phyloP scores from a whole-genome alignment of 2,329 filamentous ascomycete species.

The Monilinia fructigena region DNA sequence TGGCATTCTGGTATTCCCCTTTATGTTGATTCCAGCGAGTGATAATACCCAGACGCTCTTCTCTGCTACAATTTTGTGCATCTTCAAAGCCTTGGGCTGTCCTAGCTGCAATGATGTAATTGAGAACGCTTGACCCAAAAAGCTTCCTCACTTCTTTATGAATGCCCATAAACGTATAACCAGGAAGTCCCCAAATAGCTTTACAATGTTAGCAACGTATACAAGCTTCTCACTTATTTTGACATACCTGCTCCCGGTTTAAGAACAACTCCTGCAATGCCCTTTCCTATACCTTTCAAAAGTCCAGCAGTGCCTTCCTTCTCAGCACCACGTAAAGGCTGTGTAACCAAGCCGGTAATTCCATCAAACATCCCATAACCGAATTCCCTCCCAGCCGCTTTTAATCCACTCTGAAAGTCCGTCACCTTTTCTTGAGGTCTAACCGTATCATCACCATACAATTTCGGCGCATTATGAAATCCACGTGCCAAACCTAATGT shows the following conservation, averaged over 20 bases:
- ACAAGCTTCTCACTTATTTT: not conserved
- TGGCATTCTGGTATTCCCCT: constrained; percentile 42
- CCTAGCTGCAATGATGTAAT: constrained; percentile 76
- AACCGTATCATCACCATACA: constrained; percentile 83
- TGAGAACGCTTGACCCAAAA: constrained; percentile 69
- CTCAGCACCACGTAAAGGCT: constrained; percentile 68
- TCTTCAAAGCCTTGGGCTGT: constrained; percentile 74
- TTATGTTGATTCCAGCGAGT: constrained; percentile 49
- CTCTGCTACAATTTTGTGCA: constrained; percentile 50
- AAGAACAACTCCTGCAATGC: constrained; percentile 74
- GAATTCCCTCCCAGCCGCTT: constrained; percentile 75
- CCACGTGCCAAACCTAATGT: constrained; percentile 79
- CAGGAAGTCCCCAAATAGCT: constrained; percentile 70
- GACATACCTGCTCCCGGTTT: constrained; percentile 76
- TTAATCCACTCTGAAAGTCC: constrained; percentile 71
- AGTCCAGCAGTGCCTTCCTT: constrained; percentile 66
- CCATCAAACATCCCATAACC: constrained; percentile 78
- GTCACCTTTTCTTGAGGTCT: constrained; percentile 77
- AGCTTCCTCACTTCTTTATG: constrained; percentile 73
- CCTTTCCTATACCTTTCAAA: constrained; percentile 78
- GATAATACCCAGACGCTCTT: constrained; percentile 65
- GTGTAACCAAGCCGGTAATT: constrained; percentile 75
- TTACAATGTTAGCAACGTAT: constrained; percentile 22
- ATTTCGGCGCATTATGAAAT: constrained; percentile 80
- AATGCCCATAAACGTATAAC: constrained; percentile 79